Evolutionary conservation across 768 basidiomycete species (phyloP), one percentile per base, ranked within the genome.

Genomic region (Leucogyrophana mollusca): DNA sequence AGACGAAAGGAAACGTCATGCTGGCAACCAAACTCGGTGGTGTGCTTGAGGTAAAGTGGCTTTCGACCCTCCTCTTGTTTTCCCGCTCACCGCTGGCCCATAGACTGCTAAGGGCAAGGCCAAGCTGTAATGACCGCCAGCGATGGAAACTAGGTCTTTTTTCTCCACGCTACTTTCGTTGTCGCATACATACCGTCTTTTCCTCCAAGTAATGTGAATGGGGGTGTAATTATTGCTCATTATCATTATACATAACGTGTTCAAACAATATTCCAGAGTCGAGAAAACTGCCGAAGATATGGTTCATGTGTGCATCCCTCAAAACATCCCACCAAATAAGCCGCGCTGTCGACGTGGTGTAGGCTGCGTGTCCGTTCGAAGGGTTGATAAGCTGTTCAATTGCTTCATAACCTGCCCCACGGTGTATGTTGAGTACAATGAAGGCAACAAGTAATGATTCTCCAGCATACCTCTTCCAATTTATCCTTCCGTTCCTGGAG

Each of bases 401-500:
- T 93, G 94, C 61, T 94, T 90, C 90, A 94, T 95, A 40, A 94
- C 92, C 89, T 92, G 56, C 0, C 47, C 9, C 3, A n/a, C 20
- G 10, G 6, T 33, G 36, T 49, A 14, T 23, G 48, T 59, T 53
- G 44, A 40, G 49, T 14, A 11, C 24, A 17, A 34, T 30, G 13
- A 18, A 57, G 22, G 27, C 38, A 2, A 17, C 4, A 16, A 48
- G 9, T 4, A 24, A 30, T 30, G 23, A 17, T 21, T n/a, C n/a
- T n/a, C n/a, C n/a, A n/a, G 53, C 64, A 51, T 52, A 87, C 90
- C 78, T 94, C 90, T 64, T 98, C 96, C 14, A 98, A 76, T 68
- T 97, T 97, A 65, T 99, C 94, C 59, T 98, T 99, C 34, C 96
- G 78, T 46, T 94, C 94, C 63, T 99, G 96, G 34, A 99, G 70